These are phyloP conservation scores for Pichia sp. DNA, from an alignment of 1,139 yeast genomes.

Conservation along the genomic window DNA sequence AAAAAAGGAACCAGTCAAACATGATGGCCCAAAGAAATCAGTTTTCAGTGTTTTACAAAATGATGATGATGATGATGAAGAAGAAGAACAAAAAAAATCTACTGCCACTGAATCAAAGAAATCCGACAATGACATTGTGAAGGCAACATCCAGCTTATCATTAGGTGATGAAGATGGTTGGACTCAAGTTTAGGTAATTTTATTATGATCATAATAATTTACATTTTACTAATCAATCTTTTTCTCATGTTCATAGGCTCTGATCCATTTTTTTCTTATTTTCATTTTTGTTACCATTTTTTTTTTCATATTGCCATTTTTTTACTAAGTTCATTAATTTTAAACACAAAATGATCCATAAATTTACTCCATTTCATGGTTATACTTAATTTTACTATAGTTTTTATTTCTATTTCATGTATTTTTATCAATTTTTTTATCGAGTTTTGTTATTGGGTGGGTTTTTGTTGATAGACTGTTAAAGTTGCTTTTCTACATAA, in stretches of 20 bases:
- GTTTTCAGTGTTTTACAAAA: constrained; percentile 58
- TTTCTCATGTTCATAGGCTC: neutral
- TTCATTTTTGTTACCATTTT: neutral
- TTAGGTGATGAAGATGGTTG: constrained; percentile 46
- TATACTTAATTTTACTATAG: constrained; percentile 3
- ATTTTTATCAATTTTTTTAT: constrained; percentile 2
- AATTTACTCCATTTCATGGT: constrained; percentile 5
- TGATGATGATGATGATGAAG: constrained; percentile 58
- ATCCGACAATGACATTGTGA: constrained; percentile 33
- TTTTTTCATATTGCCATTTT: neutral
- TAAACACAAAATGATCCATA: neutral
- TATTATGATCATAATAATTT: neutral
- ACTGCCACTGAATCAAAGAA: constrained; percentile 5
- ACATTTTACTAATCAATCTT: neutral
- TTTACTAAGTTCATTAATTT: neutral
- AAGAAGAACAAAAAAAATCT: constrained; percentile 29
- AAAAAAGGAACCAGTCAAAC: constrained; percentile 18
- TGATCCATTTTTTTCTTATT: neutral
- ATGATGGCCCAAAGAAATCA: constrained; percentile 36
- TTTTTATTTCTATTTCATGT: constrained; percentile 3
- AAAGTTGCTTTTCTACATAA: constrained; percentile 7
- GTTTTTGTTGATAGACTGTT: constrained; percentile 2
- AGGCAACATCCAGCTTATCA: constrained; percentile 38
- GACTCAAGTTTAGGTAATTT: constrained; percentile 29
- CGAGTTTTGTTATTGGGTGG: constrained; percentile 5